Conservation (phyloP, 2,329 filamentous ascomycete species). For the Paecilomyces sp. region DNA sequence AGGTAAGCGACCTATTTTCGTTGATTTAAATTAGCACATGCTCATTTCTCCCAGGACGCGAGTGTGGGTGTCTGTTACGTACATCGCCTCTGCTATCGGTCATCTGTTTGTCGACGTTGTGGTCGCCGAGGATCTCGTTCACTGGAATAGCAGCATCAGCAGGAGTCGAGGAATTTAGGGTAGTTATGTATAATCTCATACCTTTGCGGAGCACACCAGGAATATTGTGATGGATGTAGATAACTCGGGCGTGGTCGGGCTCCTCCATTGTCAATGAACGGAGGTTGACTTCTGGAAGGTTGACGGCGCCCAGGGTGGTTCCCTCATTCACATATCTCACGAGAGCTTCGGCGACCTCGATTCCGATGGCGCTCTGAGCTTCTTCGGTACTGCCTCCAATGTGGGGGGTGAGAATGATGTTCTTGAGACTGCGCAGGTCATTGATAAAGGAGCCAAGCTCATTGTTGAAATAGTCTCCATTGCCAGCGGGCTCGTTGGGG, state of each 20-base stretch:
- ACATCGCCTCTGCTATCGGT: constrained; percentile 89
- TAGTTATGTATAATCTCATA: constrained; percentile 24
- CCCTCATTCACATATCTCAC: constrained; percentile 96
- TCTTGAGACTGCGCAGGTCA: constrained; percentile 77
- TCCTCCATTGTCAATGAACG: constrained; percentile 87
- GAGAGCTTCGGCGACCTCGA: constrained; percentile 82
- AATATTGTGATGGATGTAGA: constrained; percentile 95
- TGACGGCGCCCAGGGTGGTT: constrained; percentile 83
- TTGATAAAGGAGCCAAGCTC: constrained; percentile 76
- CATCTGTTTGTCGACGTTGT: constrained; percentile 99
- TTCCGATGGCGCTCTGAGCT: constrained; percentile 89
- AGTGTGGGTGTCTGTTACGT: constrained; percentile 18
- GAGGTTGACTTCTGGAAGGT: constrained; percentile 89
- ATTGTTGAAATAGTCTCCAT: constrained; percentile 90
- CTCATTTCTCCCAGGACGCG: neutral
- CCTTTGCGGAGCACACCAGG: constrained; percentile 86
- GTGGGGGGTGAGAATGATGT: constrained; percentile 91
- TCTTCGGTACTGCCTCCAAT: constrained; percentile 98
- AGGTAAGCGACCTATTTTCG: constrained; percentile 68
- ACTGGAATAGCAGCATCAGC: constrained; percentile 45
- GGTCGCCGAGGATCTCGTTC: constrained; percentile 86
- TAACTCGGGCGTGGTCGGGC: constrained; percentile 78
- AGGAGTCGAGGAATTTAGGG: neutral
- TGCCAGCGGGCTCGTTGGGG: constrained; percentile 85
- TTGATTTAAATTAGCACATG: constrained; percentile 8